Evolutionary conservation across 768 basidiomycete species (phyloP).

Genomic region (Rubroboletus pulcherrimus): DNA sequence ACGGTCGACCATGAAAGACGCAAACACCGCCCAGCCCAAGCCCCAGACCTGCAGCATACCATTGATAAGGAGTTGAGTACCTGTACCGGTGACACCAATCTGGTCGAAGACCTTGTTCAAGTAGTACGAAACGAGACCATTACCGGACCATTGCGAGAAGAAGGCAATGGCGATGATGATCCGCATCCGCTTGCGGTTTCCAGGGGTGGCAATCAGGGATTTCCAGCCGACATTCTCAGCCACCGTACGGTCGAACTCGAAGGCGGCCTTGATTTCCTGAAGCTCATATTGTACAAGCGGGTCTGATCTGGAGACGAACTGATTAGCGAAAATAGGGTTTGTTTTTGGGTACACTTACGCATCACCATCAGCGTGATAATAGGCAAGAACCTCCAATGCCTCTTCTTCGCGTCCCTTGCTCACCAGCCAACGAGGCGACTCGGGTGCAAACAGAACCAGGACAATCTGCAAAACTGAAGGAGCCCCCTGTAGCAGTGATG

Average conservation of each 20-base stretch:
- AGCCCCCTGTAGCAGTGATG: conserved; percentile 66
- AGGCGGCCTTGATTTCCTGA: conserved; percentile 75
- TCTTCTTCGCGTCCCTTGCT: conserved; percentile 68
- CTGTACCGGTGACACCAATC: conserved; percentile 60
- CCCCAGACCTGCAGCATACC: conserved; percentile 86
- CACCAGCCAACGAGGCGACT: conserved; percentile 82
- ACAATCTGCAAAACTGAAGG: conserved; percentile 65
- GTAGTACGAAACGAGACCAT: conserved; percentile 83
- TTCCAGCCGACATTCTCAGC: conserved; percentile 63
- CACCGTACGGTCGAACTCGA: conserved; percentile 62
- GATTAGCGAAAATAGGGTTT: neutral
- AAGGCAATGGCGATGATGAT: conserved; percentile 76
- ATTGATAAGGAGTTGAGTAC: conserved; percentile 76
- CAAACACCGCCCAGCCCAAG: conserved; percentile 54
- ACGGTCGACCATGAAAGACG: conserved; percentile 59
- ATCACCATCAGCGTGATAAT: conserved; percentile 81
- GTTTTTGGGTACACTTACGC: conserved; percentile 32
- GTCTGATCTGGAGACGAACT: conserved; percentile 41
- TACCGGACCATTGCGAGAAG: conserved; percentile 86
- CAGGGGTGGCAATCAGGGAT: conserved; percentile 59
- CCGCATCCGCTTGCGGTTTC: conserved; percentile 72
- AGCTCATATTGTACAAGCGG: conserved; percentile 71
- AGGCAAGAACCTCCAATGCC: conserved; percentile 68
- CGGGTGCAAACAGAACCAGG: conserved; percentile 69
- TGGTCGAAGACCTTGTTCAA: conserved; percentile 67